Conservation (phyloP, 306 rosid genomes). For the Coriaria nepalensis region DNA sequence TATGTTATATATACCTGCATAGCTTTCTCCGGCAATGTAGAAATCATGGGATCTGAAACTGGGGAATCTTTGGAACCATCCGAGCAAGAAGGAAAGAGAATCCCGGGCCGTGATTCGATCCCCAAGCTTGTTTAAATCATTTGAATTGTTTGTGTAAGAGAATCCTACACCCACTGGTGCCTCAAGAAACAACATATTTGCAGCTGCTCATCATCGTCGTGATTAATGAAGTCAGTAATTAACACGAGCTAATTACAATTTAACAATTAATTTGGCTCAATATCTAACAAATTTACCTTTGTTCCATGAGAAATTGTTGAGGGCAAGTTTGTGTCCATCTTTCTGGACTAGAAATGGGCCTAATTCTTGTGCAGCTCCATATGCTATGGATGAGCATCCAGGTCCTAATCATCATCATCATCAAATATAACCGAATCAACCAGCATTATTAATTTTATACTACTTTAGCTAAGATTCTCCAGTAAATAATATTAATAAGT, state of each 20-base stretch:
- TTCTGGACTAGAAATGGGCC: slow-evolving; percentile 50
- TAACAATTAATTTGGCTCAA: not conserved
- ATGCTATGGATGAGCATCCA: slow-evolving; percentile 56
- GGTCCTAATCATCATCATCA: slow-evolving; percentile 32
- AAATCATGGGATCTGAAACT: slow-evolving; percentile 33
- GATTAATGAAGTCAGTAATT: not conserved
- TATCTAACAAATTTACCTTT: slow-evolving; percentile 15
- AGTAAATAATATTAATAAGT: too few species aligned
- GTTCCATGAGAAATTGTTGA: slow-evolving; percentile 50
- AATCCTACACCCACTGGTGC: slow-evolving; percentile 68
- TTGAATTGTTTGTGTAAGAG: slow-evolving; percentile 47
- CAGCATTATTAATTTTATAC: not conserved
- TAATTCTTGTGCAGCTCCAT: slow-evolving; percentile 65
- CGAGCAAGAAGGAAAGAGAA: slow-evolving; percentile 36
- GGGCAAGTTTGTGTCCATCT: slow-evolving; percentile 14
- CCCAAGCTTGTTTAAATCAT: slow-evolving; percentile 38
- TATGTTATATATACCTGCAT: slow-evolving; percentile 26
- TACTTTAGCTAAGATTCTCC: too few species aligned
- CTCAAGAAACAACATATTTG: slow-evolving; percentile 58
- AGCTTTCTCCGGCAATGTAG: slow-evolving; percentile 62
- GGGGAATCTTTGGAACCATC: slow-evolving; percentile 58
- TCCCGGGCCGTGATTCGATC: slow-evolving; percentile 44
- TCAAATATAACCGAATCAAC: not conserved
- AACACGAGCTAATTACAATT: not conserved
- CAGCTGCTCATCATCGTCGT: slow-evolving; percentile 21